Conservation (phyloP, 2,329 filamentous ascomycete species). For the Neofusicoccum parvum region DNA sequence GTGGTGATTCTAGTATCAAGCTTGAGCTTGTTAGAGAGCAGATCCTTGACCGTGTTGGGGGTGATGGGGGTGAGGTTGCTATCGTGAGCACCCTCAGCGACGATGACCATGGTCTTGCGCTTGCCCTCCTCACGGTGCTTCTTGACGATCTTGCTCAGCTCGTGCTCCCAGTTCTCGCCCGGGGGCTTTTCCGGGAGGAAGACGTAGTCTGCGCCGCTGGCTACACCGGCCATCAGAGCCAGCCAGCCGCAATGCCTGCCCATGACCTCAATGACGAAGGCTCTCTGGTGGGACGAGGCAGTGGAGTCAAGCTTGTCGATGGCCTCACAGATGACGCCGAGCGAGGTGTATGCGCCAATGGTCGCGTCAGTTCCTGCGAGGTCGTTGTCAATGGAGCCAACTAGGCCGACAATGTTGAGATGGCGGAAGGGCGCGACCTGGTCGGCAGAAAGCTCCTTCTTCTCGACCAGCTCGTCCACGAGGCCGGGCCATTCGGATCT, state of each 20-base stretch:
- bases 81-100: slow-evolving; percentile 93
- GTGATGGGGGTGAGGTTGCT: slow-evolving; percentile 80
- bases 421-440: slow-evolving; percentile 78
- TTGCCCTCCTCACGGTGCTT: slow-evolving; percentile 88
- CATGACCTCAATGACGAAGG: slow-evolving; percentile 99
- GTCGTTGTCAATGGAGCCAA: slow-evolving; percentile 98
- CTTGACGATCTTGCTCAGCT: slow-evolving; percentile 79
- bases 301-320: slow-evolving; percentile 98
- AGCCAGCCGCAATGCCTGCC: slow-evolving; percentile 97
- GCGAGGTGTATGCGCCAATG: slow-evolving; percentile 93
- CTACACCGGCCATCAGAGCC: slow-evolving; percentile 92
- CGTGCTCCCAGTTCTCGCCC: slow-evolving; percentile 80
- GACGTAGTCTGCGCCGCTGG: slow-evolving; percentile 92
- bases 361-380: slow-evolving; percentile 96
- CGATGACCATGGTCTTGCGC: slow-evolving; percentile 96
- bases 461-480: slow-evolving; percentile 79
- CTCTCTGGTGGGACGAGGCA: slow-evolving; percentile 88
- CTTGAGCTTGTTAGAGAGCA: slow-evolving; percentile 78
- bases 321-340: slow-evolving; percentile 90
- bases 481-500: slow-evolving; percentile 88
- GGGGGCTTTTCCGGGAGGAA: slow-evolving; percentile 96
- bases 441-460: slow-evolving; percentile 67
- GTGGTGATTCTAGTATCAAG: slow-evolving; percentile 95
- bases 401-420: slow-evolving; percentile 93
- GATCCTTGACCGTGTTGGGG: slow-evolving; percentile 78